phyloP scores from a whole-genome alignment of 306 rosid species.

The Arachis hypogaea region DNA sequence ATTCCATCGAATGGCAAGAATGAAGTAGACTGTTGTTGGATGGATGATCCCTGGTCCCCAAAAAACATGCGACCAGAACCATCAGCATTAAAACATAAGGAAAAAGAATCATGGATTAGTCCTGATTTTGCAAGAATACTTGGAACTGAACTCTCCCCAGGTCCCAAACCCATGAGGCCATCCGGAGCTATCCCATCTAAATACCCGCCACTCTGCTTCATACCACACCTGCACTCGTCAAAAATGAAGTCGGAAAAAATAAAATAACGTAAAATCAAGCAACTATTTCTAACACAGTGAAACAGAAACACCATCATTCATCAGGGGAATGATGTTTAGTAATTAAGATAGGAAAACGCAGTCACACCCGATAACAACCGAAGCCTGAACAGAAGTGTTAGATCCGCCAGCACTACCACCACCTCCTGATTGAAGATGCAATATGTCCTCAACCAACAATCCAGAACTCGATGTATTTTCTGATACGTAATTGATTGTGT shows the following conservation, averaged over 20 bases:
- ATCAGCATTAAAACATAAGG: constrained; percentile 76
- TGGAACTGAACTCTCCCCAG: constrained; percentile 84
- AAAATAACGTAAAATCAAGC: neutral
- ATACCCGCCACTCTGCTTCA: constrained; percentile 94
- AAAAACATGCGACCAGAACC: constrained; percentile 83
- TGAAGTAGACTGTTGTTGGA: constrained; percentile 82
- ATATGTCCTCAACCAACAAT: constrained; percentile 81
- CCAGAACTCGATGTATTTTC: constrained; percentile 94
- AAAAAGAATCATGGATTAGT: constrained; percentile 73
- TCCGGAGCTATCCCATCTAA: constrained; percentile 94
- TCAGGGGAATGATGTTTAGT: constrained; percentile 26
- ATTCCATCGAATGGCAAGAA: constrained; percentile 72
- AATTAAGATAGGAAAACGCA: constrained; percentile 27
- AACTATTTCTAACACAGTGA: neutral
- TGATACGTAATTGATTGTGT: constrained; percentile 57
- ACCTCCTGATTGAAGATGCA: constrained; percentile 71
- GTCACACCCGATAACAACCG: constrained; percentile 80
- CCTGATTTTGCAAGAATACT: constrained; percentile 84
- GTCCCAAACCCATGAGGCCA: constrained; percentile 92
- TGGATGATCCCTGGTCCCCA: constrained; percentile 78
- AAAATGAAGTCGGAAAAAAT: constrained; percentile 30
- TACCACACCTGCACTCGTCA: constrained; percentile 76
- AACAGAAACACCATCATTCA: constrained; percentile 19
- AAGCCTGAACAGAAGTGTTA: constrained; percentile 67
- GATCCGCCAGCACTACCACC: constrained; percentile 38